phyloP scores from a whole-genome alignment of 345 rosid genomes.

The Syzygium oleosum region DNA sequence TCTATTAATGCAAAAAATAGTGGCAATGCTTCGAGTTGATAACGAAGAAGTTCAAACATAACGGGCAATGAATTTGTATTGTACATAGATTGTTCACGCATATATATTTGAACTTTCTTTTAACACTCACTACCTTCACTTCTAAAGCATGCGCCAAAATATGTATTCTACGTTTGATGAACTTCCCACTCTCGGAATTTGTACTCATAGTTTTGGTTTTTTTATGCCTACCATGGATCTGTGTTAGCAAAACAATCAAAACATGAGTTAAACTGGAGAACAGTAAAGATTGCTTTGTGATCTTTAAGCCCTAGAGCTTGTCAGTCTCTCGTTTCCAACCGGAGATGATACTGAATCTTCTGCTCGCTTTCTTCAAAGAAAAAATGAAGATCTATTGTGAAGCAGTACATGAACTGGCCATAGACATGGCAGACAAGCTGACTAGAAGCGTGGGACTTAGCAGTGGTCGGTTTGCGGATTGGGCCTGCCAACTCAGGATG shows the following conservation, averaged over 20 bases:
- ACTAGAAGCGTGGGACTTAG: constrained; percentile 43
- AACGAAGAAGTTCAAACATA: no score
- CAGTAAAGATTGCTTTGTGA: background rate
- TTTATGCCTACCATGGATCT: no score
- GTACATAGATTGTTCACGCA: no score
- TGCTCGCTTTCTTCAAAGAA: constrained; percentile 26
- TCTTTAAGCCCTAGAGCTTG: background rate
- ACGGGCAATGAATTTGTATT: no score
- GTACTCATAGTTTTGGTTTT: background rate
- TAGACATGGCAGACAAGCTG: constrained; percentile 36
- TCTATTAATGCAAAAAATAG: no score
- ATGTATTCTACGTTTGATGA: background rate
- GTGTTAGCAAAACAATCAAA: background rate
- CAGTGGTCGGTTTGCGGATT: constrained; percentile 28
- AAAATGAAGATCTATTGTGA: constrained; percentile 42
- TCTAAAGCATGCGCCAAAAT: background rate
- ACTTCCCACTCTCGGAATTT: background rate
- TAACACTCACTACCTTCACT: background rate
- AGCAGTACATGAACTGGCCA: constrained; percentile 43
- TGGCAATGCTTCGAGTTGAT: no score
- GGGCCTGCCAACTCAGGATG: constrained; percentile 80
- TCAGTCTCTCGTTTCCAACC: background rate
- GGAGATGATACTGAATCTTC: background rate
- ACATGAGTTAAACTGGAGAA: background rate
- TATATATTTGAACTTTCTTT: no score